Evolutionary conservation across 169 alveolate genomes (phyloP), one percentile per base, ranked within the genome.

Genomic region (Plasmodium sp.): DNA sequence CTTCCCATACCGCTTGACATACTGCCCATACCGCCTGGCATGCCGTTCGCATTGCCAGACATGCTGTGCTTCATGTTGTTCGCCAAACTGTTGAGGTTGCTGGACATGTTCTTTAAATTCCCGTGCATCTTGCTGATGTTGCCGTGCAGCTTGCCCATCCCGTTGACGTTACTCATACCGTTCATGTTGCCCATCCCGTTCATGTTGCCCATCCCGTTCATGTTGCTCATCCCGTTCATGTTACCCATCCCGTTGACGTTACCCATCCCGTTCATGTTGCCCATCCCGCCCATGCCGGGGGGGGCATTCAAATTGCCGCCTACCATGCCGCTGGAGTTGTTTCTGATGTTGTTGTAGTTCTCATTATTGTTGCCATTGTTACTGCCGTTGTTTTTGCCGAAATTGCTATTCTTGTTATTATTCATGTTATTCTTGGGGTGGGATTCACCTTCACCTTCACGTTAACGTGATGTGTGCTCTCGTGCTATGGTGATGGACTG

Each of bases 311-410:
- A 12, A 80, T 62, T 88, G 41, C 51, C 80, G 16, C 82, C 82
- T 67, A 80, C 82, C 33, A 74, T 39, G 9, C 39, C 73, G 39
- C 77, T 80, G 84, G 91, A 36, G 36, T 80, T 88, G 72, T 79
- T 77, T 12, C 62, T 88, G 22, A 51, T 81, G 77, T 81, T 80
- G 33, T 33, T 88, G 51, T 79, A 80, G 4, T 62, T 77, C 62
- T 88, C 94, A 39, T 84, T 84, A 56, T 67, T 84, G 45, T 71
- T 71, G 48, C 58, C 79, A 84, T 72, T 72, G 51, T 34, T 67
- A 71, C 74, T 84, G 43, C 54, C 14, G 41, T 43, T 84, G 75
- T 6, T 41, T 18, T 71, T 84, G 75, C 39, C 72, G 79, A 2
- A 27, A 18, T 48, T 83, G 73, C 3, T 48, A 6, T 54, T 81